A percentile compares a stretch with the other conserved stretches of the same genome.
phyloP scores from a whole-genome alignment of 768 basidiomycete species.

The Hemileccinum impolitum region DNA sequence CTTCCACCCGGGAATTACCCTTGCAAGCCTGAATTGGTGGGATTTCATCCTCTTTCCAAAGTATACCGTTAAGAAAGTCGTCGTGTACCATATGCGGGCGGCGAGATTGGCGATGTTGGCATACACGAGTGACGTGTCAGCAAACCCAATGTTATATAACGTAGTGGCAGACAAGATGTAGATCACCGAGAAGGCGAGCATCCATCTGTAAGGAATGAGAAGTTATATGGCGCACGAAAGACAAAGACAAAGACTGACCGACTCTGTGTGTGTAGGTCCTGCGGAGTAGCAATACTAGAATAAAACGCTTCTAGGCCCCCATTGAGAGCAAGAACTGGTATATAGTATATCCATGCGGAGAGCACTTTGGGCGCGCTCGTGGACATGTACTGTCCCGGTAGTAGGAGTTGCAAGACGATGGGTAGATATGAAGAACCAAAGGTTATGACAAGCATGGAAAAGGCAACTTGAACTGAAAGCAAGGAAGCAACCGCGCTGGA shows the following conservation, averaged over 20 bases:
- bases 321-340: constrained; percentile 87
- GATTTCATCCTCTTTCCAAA: constrained; percentile 33
- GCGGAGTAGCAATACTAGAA: constrained; percentile 66
- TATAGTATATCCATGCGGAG: constrained; percentile 78
- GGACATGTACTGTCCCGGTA: constrained; percentile 64
- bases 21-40: constrained; percentile 11
- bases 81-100: constrained; percentile 59
- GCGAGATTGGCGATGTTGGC: constrained; percentile 70
- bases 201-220: constrained; percentile 47
- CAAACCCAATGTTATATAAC: constrained; percentile 46
- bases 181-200: constrained; percentile 69
- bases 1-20: constrained; percentile 25
- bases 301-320: constrained; percentile 92
- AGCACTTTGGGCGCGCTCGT: constrained; percentile 84
- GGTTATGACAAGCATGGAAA: constrained; percentile 66
- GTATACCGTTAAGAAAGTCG: constrained; percentile 46
- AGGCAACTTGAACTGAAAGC: constrained; percentile 59
- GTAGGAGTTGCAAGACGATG: constrained; percentile 60
- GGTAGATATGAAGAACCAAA: constrained; percentile 79
- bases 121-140: constrained; percentile 70
- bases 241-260: constrained; percentile 35
- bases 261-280: constrained; percentile 68
- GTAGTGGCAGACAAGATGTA: constrained; percentile 57
- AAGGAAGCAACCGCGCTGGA: constrained; percentile 53
- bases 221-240: neutral